Evolutionary conservation across 805 yeast species (phyloP).

Genomic region (Pichia thaimueangensis): DNA sequence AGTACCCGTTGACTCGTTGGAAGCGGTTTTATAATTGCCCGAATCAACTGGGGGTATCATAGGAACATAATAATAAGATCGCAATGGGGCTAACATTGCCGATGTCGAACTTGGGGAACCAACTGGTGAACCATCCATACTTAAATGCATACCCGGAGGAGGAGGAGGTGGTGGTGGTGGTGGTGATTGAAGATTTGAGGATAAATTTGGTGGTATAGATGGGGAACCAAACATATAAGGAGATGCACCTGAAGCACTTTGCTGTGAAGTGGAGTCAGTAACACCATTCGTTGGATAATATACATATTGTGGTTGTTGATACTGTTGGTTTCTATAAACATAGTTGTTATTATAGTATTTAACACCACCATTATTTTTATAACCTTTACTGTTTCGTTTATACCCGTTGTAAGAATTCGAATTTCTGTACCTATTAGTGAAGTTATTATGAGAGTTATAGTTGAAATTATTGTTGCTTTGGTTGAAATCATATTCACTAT

Average conservation of each 20-base stretch:
- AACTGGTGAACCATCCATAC: conserved; percentile 7
- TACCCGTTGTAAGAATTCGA: background rate
- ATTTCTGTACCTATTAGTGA: background rate
- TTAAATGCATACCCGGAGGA: background rate
- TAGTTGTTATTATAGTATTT: background rate
- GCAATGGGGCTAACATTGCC: background rate
- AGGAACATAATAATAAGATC: conserved; percentile 10
- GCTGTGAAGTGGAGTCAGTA: too few species aligned
- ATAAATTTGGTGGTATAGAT: too few species aligned
- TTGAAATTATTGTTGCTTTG: background rate
- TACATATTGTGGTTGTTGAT: background rate
- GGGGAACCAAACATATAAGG: too few species aligned
- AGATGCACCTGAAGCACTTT: too few species aligned
- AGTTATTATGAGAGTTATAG: background rate
- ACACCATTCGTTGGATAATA: conserved; percentile 3
- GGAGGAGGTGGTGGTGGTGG: background rate
- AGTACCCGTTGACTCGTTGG: background rate
- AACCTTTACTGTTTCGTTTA: background rate
- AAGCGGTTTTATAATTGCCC: background rate
- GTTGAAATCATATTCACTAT: conserved; percentile 17
- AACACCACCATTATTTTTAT: background rate
- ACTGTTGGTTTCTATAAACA: background rate
- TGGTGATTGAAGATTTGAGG: too few species aligned
- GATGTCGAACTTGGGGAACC: conserved; percentile 5
- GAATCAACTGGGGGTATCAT: conserved; percentile 12